Evolutionary conservation across 1,284 basidiomycete species (phyloP), one percentile per base, ranked within the genome.

Genomic region (Paramarasmius palmivorus): DNA sequence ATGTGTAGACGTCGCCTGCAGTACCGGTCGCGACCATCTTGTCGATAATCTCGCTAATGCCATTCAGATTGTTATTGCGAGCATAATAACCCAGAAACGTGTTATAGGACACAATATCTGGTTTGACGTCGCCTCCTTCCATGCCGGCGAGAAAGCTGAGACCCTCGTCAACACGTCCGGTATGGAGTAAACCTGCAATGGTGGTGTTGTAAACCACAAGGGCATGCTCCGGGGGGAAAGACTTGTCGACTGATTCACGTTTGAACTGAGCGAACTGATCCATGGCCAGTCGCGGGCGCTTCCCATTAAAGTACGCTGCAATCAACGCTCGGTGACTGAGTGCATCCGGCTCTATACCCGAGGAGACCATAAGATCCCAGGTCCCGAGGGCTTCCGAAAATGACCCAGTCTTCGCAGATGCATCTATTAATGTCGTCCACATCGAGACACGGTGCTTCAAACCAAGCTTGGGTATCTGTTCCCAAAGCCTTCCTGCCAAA

Each of bases 61-160:
- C 68, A 53, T 78, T 77, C 61, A 91, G 76, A 62, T 93, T 79
- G 20, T 75, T 76, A 40, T 73, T 76, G 41, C 81, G 77, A 14
- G 78, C 81, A 59, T 89, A 81, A 61, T 86, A 83, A 10, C 76
- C 76, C 49, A 95, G 71, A 57, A 93, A 76, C 1, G 83, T 92
- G 71, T 95, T 95, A 73, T 86, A 89, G 0, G 90, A 84, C 51
- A 88, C 74, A 17, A 90, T 70, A 64, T 93, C 88, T 7, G 87
- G 86, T 20, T 73, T 72, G 1, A 85, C 84, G 1, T 84, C 84
- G 8, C 76, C 61, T 1, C 73, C 53, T 14, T 66, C 65, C 66
- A 92, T 83, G 39, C 66, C 63, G 25, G 74, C 63, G 25, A 90
- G 64, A 25, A 90, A 51, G 2, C 62, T 61, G 23, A 69, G 64